phyloP scores from a whole-genome alignment of 2,329 filamentous ascomycete genomes.

The Didymella pomorum region DNA sequence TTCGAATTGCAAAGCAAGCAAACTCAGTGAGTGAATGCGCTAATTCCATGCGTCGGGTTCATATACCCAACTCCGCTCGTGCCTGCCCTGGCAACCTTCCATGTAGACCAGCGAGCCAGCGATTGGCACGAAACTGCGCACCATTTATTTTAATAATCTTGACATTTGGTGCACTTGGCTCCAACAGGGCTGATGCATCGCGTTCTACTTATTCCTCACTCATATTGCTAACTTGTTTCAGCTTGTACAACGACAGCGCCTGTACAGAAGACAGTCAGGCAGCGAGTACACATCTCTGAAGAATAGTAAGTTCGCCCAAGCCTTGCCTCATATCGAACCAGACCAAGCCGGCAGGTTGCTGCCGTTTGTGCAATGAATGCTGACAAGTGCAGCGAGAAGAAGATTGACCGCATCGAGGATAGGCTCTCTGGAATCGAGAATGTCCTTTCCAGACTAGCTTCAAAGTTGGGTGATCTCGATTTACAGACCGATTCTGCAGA shows the following conservation, averaged over 20 bases:
- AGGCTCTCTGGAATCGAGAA: conserved; percentile 59
- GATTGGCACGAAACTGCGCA: neutral
- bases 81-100: neutral
- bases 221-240: conserved; percentile 25
- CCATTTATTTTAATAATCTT: neutral
- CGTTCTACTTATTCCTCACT: no score
- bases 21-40: conserved; percentile 37
- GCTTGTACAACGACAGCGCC: conserved; percentile 46
- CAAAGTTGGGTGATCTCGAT: conserved; percentile 40
- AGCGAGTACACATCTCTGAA: conserved; percentile 49
- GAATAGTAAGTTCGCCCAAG: conserved; percentile 43
- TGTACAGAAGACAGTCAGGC: conserved; percentile 41
- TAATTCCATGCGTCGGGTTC: neutral
- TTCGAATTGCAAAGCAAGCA: conserved; percentile 50
- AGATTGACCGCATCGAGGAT: conserved; percentile 62
- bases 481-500: conserved; percentile 32
- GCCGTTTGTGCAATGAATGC: neutral
- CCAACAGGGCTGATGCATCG: neutral
- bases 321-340: neutral
- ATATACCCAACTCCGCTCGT: neutral
- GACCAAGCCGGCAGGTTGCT: neutral
- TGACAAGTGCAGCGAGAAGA: conserved; percentile 55
- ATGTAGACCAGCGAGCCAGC: neutral
- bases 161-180: neutral
- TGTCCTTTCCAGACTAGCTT: conserved; percentile 49